phyloP scores from a whole-genome alignment of 2,329 filamentous ascomycete species.

The Fusarium humuli region DNA sequence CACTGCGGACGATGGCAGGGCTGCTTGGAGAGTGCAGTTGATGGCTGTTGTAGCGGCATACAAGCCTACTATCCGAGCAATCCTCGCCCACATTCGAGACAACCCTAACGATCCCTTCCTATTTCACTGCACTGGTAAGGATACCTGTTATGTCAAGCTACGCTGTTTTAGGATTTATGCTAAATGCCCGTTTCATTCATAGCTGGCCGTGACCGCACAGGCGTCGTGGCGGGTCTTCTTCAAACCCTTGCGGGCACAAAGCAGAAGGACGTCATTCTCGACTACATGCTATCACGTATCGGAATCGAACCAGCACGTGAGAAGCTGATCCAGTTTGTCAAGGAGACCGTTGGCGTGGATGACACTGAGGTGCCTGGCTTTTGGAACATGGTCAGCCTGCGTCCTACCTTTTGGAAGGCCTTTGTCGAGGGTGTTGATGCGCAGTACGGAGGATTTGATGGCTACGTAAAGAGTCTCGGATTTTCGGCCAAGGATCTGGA shows the following conservation, averaged over 20 bases:
- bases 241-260: conserved; percentile 62
- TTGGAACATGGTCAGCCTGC: conserved; percentile 59
- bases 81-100: conserved; percentile 63
- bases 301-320: conserved; percentile 64
- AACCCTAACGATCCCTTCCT: conserved; percentile 58
- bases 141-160: neutral
- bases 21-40: conserved; percentile 61
- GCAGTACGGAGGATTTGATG: conserved; percentile 62
- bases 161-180: neutral
- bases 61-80: conserved; percentile 54
- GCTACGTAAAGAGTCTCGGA: conserved; percentile 60
- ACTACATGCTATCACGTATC: conserved; percentile 67
- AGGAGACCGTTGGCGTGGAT: conserved; percentile 52
- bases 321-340: conserved; percentile 58
- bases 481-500: conserved; percentile 60
- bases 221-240: conserved; percentile 63
- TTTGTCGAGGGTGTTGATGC: conserved; percentile 58
- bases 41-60: conserved; percentile 59
- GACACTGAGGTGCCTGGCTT: conserved; percentile 60
- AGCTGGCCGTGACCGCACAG: conserved; percentile 68
- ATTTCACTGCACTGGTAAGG: conserved; percentile 66
- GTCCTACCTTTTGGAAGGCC: conserved; percentile 57
- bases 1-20: conserved; percentile 57
- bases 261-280: conserved; percentile 56
- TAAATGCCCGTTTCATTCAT: neutral